phyloP scores from a whole-genome alignment of 164 flowering plant species.

The Vitis rupestris region DNA sequence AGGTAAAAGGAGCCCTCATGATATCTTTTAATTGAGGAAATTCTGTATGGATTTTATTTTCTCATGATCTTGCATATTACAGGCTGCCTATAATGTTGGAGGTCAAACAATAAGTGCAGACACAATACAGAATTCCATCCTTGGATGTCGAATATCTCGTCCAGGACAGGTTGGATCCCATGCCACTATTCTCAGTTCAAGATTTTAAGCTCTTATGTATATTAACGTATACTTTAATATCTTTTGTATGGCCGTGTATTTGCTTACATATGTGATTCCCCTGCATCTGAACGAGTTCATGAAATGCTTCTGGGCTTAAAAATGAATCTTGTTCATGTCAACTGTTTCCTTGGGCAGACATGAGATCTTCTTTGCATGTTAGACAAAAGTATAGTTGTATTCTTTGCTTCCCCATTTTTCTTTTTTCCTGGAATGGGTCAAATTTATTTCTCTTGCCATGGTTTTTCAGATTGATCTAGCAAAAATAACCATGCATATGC shows the following conservation, averaged over 20 bases:
- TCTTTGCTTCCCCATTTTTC: too few species aligned
- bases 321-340: not conserved
- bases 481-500: not conserved
- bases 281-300: not conserved
- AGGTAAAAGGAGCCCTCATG: slow-evolving; percentile 41
- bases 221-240: not conserved
- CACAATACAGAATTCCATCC: slow-evolving; percentile 75
- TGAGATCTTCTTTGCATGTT: too few species aligned
- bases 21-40: not conserved
- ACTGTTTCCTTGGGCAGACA: not conserved
- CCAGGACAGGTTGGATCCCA: slow-evolving; percentile 71
- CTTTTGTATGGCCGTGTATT: not conserved
- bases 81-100: slow-evolving; percentile 94
- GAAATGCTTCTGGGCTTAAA: not conserved
- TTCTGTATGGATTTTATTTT: slow-evolving; percentile 5
- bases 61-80: slow-evolving; percentile 19
- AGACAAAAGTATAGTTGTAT: too few species aligned
- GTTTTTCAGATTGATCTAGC: too few species aligned
- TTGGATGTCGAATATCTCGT: slow-evolving; percentile 82
- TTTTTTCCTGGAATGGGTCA: too few species aligned
- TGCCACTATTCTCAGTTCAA: not conserved
- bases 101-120: slow-evolving; percentile 83
- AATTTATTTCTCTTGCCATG: too few species aligned
- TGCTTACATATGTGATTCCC: not conserved
- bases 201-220: not conserved